These are phyloP conservation scores for Cercospora sp. DNA, from an alignment of 2,329 filamentous ascomycete genomes.

Conservation along the genomic window DNA sequence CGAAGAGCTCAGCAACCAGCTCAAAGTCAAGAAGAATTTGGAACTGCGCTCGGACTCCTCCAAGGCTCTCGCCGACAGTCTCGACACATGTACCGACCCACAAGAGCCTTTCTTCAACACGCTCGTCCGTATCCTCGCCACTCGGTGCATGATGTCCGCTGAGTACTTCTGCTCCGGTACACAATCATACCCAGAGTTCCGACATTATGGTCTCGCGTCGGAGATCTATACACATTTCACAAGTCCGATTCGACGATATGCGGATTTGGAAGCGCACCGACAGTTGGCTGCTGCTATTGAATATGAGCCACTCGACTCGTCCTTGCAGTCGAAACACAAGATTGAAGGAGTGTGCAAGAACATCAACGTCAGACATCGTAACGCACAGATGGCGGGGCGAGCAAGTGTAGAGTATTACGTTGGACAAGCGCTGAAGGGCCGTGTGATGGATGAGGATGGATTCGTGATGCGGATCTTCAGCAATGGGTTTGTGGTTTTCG, in stretches of 20 bases:
- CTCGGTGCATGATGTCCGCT: slow-evolving; percentile 97
- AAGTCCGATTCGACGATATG: slow-evolving; percentile 93
- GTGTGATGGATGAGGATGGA: slow-evolving; percentile 76
- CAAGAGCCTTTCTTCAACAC: slow-evolving; percentile 97
- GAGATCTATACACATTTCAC: slow-evolving; percentile 99
- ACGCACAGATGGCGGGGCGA: slow-evolving; percentile 91
- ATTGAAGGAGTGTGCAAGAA: slow-evolving; percentile 96
- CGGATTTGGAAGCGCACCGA: slow-evolving; percentile 90
- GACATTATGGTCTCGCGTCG: slow-evolving; percentile 92
- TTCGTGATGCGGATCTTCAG: slow-evolving; percentile 97
- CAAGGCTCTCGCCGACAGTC: slow-evolving; percentile 86
- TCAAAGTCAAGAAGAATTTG: slow-evolving; percentile 80
- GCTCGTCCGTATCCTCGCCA: slow-evolving; percentile 93
- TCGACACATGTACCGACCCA: slow-evolving; percentile 79
- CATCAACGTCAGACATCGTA: slow-evolving; percentile 95
- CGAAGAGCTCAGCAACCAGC: slow-evolving; percentile 86
- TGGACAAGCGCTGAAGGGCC: slow-evolving; percentile 85
- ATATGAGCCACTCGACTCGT: slow-evolving; percentile 82
- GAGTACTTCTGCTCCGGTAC: slow-evolving; percentile 97
- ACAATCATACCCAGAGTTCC: slow-evolving; percentile 89
- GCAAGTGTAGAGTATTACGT: slow-evolving; percentile 98
- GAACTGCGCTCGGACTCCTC: slow-evolving; percentile 83
- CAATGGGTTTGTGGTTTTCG: slow-evolving; percentile 95
- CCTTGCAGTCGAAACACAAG: slow-evolving; percentile 75
- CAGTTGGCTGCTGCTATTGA: slow-evolving; percentile 94